Percentiles rank a stretch among this genome's conserved stretches.
Evolutionary conservation across 2,329 filamentous ascomycete species (phyloP).

Genomic region (Fusarium nelsonii): DNA sequence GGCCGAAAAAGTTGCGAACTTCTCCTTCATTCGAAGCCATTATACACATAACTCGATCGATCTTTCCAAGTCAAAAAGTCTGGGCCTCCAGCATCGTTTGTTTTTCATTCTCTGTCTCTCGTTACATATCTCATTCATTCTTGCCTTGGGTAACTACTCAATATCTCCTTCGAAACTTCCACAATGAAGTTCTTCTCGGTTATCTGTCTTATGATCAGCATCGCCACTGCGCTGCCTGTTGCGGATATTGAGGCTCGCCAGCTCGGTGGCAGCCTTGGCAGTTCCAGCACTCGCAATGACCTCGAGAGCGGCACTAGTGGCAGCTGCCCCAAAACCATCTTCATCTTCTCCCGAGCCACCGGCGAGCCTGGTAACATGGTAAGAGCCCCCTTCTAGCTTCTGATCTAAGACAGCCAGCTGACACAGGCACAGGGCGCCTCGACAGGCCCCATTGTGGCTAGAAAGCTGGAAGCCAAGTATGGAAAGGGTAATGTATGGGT

Average conservation of each 20-base stretch:
- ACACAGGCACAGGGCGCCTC: not conserved
- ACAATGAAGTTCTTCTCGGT: not conserved
- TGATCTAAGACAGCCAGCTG: not conserved
- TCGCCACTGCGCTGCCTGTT: not conserved
- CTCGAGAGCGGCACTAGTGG: not conserved
- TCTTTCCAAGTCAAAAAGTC: not conserved
- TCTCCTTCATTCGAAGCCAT: not conserved
- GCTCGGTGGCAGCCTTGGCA: not conserved
- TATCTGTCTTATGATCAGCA: not conserved
- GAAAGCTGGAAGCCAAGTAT: conserved; percentile 1
- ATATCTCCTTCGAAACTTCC: not conserved
- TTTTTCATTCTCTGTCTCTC: no score
- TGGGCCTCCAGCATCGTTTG: not conserved
- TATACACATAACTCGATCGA: not conserved
- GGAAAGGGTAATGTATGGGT: conserved; percentile 6
- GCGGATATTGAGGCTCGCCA: not conserved
- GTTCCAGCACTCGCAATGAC: conserved; percentile 4
- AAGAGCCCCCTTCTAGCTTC: not conserved
- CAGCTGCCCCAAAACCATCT: conserved; percentile 7
- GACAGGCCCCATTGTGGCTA: not conserved
- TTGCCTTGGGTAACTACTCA: not conserved
- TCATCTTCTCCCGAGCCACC: conserved; percentile 10
- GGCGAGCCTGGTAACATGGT: conserved; percentile 7
- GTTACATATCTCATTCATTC: not conserved
- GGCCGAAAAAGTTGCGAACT: accelerated